phyloP scores from a whole-genome alignment of 169 alveolate genomes.

The Eimeria acervulina region DNA sequence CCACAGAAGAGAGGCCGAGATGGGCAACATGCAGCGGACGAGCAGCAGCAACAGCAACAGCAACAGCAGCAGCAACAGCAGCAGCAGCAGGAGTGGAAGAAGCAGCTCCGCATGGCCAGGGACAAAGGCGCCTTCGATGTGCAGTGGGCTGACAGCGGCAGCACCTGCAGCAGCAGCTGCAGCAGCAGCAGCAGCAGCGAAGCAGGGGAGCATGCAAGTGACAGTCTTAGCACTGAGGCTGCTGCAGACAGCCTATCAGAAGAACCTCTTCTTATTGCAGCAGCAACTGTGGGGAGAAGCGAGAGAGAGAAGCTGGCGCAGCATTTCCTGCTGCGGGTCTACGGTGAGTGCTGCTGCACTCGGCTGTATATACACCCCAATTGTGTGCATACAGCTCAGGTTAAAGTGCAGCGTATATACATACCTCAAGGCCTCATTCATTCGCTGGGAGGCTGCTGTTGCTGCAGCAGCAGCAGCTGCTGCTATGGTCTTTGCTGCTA shows the following conservation, averaged over 20 bases:
- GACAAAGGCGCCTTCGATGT: constrained; percentile 38
- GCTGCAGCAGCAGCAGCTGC: not conserved
- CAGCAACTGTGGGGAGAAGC: constrained; percentile 4
- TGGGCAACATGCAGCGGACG: not conserved
- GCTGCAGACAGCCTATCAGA: not conserved
- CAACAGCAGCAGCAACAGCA: constrained; percentile 49
- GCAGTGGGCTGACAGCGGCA: not conserved
- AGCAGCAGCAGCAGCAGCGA: not conserved
- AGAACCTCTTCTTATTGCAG: constrained; percentile 20
- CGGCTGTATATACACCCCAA: too few species aligned
- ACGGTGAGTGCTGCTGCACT: constrained; percentile 40
- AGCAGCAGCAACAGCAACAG: not conserved
- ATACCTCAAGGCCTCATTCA: too few species aligned
- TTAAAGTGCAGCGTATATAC: too few species aligned
- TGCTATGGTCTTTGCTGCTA: not conserved
- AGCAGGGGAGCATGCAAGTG: not conserved
- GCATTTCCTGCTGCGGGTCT: constrained; percentile 48
- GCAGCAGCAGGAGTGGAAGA: constrained; percentile 31
- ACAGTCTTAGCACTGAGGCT: not conserved
- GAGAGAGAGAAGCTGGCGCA: constrained; percentile 25
- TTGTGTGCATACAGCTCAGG: too few species aligned
- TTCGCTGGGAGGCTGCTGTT: too few species aligned
- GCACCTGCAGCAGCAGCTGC: constrained; percentile 27
- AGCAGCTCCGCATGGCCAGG: not conserved
- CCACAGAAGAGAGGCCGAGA: constrained; percentile 9